phyloP scores from a whole-genome alignment of 1,284 basidiomycete species.

The Stygiomarasmius scandens region DNA sequence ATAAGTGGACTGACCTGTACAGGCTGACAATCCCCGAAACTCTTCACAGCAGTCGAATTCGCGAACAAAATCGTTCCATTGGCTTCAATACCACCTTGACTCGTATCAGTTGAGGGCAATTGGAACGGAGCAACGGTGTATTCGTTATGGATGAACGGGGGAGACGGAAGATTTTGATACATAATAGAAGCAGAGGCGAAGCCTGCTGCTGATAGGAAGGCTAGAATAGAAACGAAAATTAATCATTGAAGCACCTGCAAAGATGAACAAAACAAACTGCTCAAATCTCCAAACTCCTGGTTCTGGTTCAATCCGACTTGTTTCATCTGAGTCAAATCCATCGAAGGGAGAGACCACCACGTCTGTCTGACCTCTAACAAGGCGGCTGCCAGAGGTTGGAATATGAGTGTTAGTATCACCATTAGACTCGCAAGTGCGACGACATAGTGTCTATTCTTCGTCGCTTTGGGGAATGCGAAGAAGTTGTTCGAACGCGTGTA shows the following conservation, averaged over 20 bases:
- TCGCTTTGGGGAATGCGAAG: conserved; percentile 45
- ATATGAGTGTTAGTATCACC: conserved; percentile 45
- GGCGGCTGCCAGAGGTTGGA: conserved; percentile 54
- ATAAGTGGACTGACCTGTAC: conserved; percentile 31
- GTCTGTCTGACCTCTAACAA: conserved; percentile 48
- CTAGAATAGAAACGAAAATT: conserved; percentile 27
- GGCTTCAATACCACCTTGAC: conserved; percentile 18
- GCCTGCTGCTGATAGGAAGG: conserved; percentile 55
- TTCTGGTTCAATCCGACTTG: conserved; percentile 47
- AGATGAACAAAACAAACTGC: conserved; percentile 33
- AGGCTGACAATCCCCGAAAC: conserved; percentile 43
- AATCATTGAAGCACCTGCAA: too few species aligned
- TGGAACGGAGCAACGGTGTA: conserved; percentile 51
- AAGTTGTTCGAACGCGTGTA: conserved; percentile 55
- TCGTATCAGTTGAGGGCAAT: conserved; percentile 24
- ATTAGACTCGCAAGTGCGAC: conserved; percentile 50
- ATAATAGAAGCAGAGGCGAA: conserved; percentile 51
- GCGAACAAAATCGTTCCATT: conserved; percentile 43
- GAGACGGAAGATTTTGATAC: conserved; percentile 42
- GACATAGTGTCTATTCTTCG: conserved; percentile 49
- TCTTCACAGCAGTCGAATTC: conserved; percentile 51
- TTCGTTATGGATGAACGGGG: conserved; percentile 43
- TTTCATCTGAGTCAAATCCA: conserved; percentile 11
- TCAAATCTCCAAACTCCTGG: conserved; percentile 46
- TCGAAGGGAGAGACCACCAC: conserved; percentile 39